These are phyloP conservation scores for Ogataea trehaloabstinens DNA, from an alignment of 805 yeast species.

Conservation along the genomic window DNA sequence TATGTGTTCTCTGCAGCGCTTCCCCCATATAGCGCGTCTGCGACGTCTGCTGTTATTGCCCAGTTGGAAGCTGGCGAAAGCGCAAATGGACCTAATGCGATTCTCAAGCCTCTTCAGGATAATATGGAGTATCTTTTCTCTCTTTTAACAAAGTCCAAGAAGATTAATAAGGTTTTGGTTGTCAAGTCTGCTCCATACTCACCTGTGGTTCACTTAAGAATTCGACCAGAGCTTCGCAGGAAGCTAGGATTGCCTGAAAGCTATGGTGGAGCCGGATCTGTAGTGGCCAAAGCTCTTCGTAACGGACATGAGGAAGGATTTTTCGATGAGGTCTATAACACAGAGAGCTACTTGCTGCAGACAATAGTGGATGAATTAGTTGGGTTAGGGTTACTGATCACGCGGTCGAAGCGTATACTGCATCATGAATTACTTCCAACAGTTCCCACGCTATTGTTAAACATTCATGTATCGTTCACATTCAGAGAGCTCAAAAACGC, in stretches of 20 bases:
- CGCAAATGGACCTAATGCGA: conserved; percentile 35
- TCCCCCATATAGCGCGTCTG: conserved; percentile 85
- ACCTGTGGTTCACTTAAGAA: conserved; percentile 66
- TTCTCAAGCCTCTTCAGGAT: conserved; percentile 37
- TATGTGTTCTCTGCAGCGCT: conserved; percentile 92
- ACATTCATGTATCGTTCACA: conserved; percentile 46
- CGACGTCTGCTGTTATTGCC: conserved; percentile 47
- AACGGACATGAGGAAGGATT: conserved; percentile 40
- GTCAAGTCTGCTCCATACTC: conserved; percentile 59
- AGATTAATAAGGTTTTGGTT: conserved; percentile 39
- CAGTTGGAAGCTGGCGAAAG: conserved; percentile 40
- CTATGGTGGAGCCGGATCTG: conserved; percentile 47
- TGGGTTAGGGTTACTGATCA: conserved; percentile 54
- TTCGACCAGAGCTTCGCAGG: conserved; percentile 47
- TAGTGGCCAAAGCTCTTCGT: conserved; percentile 42
- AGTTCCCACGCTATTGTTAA: conserved; percentile 57
- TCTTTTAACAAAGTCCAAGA: conserved; percentile 38
- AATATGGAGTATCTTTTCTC: conserved; percentile 41
- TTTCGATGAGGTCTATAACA: conserved; percentile 43
- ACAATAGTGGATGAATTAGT: conserved; percentile 59
- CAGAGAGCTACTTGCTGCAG: conserved; percentile 65
- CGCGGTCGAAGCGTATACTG: conserved; percentile 54
- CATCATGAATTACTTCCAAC: conserved; percentile 74
- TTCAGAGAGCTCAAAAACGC: conserved; percentile 44
- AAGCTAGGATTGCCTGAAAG: conserved; percentile 44